phyloP scores from a whole-genome alignment of 2,329 filamentous ascomycete genomes.

The Ceratocystis ficicola region DNA sequence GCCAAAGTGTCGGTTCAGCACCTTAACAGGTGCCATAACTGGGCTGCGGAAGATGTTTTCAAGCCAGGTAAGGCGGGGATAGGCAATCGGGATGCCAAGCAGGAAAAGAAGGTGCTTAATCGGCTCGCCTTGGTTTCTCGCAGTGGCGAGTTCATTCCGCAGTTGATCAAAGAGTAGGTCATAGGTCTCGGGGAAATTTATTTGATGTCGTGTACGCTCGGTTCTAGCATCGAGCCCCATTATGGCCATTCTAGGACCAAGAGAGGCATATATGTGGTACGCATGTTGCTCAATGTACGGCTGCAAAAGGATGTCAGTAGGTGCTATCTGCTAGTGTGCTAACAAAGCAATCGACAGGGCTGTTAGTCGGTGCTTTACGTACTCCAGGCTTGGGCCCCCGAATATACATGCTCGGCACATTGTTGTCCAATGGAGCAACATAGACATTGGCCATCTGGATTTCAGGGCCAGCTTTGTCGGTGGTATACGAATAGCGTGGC shows the following conservation, averaged over 20 bases:
- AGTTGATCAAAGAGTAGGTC: slow-evolving; percentile 69
- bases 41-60: slow-evolving; percentile 85
- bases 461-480: slow-evolving; percentile 36
- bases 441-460: slow-evolving; percentile 61
- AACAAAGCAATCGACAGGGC: slow-evolving; percentile 28
- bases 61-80: slow-evolving; percentile 88
- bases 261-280: slow-evolving; percentile 70
- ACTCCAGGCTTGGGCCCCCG: slow-evolving; percentile 62
- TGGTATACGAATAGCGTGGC: slow-evolving; percentile 73
- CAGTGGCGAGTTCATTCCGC: slow-evolving; percentile 59
- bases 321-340: neutral
- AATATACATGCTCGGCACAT: slow-evolving; percentile 56
- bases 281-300: slow-evolving; percentile 86
- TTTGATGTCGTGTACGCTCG: slow-evolving; percentile 83
- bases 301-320: slow-evolving; percentile 30
- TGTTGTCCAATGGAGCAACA: slow-evolving; percentile 49
- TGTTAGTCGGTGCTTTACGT: slow-evolving; percentile 29
- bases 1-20: slow-evolving; percentile 83
- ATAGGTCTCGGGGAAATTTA: slow-evolving; percentile 90
- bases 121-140: slow-evolving; percentile 53
- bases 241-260: slow-evolving; percentile 74
- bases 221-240: slow-evolving; percentile 86
- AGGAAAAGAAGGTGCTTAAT: slow-evolving; percentile 83
- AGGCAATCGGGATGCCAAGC: slow-evolving; percentile 75
- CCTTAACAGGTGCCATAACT: slow-evolving; percentile 74